phyloP scores from a whole-genome alignment of 257 asterid genomes.

The Ilex aquifolium region DNA sequence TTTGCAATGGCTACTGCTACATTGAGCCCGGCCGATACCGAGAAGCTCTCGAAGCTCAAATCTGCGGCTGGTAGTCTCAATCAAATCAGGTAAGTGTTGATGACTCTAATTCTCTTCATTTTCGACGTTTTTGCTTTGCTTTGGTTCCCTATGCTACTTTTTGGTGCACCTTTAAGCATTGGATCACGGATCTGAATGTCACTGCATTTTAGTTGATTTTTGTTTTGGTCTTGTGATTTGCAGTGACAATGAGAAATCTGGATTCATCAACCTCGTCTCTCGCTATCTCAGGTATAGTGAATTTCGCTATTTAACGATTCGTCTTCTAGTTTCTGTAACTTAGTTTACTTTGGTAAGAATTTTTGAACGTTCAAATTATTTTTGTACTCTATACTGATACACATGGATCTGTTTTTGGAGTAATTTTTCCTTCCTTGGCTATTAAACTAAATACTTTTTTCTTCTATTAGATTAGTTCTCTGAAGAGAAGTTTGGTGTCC shows the following conservation, averaged over 20 bases:
- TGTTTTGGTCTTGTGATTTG: constrained; percentile 10
- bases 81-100: constrained; percentile 55
- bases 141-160: background rate
- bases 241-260: constrained; percentile 90
- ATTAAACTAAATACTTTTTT: too few species aligned
- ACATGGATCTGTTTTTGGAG: too few species aligned
- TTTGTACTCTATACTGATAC: background rate
- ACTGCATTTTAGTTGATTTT: background rate
- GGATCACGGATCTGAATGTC: background rate
- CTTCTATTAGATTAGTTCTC: background rate
- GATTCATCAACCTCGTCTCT: constrained; percentile 63
- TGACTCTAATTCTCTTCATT: background rate
- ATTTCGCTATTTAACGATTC: background rate
- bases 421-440: too few species aligned
- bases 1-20: constrained; percentile 40
- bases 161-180: background rate
- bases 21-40: constrained; percentile 46
- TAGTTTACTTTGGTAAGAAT: background rate
- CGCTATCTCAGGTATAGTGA: constrained; percentile 78
- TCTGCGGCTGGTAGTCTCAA: constrained; percentile 53
- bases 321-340: background rate
- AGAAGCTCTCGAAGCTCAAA: constrained; percentile 61
- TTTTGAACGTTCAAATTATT: background rate
- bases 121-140: background rate
- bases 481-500: background rate